phyloP scores from a whole-genome alignment of 371 early-diverging fungal species.

The Rhizopus delemar region DNA sequence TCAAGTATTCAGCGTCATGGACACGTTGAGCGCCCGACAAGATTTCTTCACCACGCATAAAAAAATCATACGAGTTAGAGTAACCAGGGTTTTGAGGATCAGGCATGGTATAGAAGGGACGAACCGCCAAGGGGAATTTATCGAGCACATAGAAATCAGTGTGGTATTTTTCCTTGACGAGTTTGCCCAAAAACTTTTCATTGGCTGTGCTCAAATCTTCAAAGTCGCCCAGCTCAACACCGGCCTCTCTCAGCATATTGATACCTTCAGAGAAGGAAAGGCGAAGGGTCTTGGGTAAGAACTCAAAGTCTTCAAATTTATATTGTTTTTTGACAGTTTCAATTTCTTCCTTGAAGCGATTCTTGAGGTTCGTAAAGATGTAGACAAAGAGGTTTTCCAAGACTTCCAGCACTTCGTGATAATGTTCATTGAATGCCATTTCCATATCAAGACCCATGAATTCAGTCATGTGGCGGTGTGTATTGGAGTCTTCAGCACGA shows the following conservation, averaged over 20 bases:
- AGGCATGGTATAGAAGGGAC: slow-evolving; percentile 99
- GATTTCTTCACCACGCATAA: slow-evolving; percentile 99
- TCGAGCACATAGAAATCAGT: slow-evolving; percentile 99
- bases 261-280: slow-evolving; percentile 93
- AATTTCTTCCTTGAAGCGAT: slow-evolving; percentile 82
- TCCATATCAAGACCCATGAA: slow-evolving; percentile 99
- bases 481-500: slow-evolving; percentile 99
- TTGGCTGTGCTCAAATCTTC: slow-evolving; percentile 94
- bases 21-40: slow-evolving; percentile 99
- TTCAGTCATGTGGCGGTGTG: slow-evolving; percentile 99
- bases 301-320: slow-evolving; percentile 91
- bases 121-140: slow-evolving; percentile 97
- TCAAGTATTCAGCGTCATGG: slow-evolving; percentile 87
- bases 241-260: slow-evolving; percentile 88
- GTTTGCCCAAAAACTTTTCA: slow-evolving; percentile 91
- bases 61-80: slow-evolving; percentile 99
- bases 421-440: slow-evolving; percentile 98
- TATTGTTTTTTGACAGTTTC: slow-evolving; percentile 90
- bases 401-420: slow-evolving; percentile 93
- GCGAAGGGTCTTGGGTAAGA: slow-evolving; percentile 83
- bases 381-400: slow-evolving; percentile 91
- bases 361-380: slow-evolving; percentile 89
- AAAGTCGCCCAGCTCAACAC: slow-evolving; percentile 90
- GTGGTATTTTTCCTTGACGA: slow-evolving; percentile 94
- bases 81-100: slow-evolving; percentile 85